Evolutionary conservation across 768 basidiomycete species (phyloP).

Genomic region (Tylopilus sp.): DNA sequence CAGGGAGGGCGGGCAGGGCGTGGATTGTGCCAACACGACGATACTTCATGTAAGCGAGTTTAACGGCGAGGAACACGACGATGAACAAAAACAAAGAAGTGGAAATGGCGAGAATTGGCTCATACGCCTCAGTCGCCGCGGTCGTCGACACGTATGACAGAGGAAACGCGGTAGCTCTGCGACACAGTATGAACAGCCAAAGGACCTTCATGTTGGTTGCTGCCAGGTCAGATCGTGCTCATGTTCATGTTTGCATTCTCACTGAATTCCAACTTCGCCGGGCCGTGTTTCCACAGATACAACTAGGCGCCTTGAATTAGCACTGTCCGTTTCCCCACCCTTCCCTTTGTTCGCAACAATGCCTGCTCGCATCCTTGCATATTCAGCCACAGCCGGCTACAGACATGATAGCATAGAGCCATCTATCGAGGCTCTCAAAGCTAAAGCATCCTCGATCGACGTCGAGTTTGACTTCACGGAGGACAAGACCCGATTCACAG

Average conservation of each 20-base stretch:
- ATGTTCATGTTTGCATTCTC: constrained; percentile 9
- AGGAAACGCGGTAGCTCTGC: constrained; percentile 14
- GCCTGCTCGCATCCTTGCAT: constrained; percentile 49
- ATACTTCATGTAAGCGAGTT: constrained; percentile 27
- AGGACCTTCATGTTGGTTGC: constrained; percentile 6
- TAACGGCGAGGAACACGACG: constrained; percentile 17
- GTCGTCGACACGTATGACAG: constrained; percentile 1
- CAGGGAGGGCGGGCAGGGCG: neutral
- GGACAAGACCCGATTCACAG: constrained; percentile 53
- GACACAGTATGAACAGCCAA: neutral
- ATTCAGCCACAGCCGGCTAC: constrained; percentile 58
- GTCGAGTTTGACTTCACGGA: constrained; percentile 64
- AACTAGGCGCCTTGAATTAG: neutral
- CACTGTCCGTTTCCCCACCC: neutral
- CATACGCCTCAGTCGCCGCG: neutral
- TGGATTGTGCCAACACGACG: constrained; percentile 29
- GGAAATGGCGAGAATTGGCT: constrained; percentile 13
- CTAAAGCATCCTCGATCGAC: constrained; percentile 42
- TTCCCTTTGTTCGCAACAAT: constrained; percentile 7
- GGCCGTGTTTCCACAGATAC: neutral
- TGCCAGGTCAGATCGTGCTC: neutral
- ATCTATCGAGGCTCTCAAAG: constrained; percentile 54
- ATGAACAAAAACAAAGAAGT: constrained; percentile 17
- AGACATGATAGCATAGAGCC: constrained; percentile 76
- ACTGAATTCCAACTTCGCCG: constrained; percentile 17